A percentile compares a stretch with the other conserved stretches of the same genome.
phyloP scores from a whole-genome alignment of 805 yeast species.

The Priceomyces haplophilus region DNA sequence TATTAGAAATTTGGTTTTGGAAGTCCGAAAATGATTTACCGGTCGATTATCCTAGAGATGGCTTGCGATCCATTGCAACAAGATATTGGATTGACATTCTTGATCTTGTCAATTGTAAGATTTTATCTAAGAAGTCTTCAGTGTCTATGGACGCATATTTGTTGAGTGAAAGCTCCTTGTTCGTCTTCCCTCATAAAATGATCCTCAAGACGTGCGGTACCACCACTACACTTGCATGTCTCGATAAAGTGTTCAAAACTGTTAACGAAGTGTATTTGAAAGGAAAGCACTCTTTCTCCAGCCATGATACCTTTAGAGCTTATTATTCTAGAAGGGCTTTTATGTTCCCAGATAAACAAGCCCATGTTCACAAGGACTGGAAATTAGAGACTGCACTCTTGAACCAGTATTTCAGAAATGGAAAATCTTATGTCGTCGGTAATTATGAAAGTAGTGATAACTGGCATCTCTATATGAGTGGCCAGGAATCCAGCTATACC shows the following conservation, averaged over 20 bases:
- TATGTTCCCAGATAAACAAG: constrained; percentile 87
- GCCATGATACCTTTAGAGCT: constrained; percentile 53
- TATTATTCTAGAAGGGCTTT: constrained; percentile 90
- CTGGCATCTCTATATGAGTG: constrained; percentile 84
- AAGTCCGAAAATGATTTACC: constrained; percentile 44
- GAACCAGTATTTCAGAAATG: constrained; percentile 59
- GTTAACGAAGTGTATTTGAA: constrained; percentile 25
- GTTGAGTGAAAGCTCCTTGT: constrained; percentile 83
- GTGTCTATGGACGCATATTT: constrained; percentile 73
- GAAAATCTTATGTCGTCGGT: constrained; percentile 74
- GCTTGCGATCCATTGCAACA: constrained; percentile 62
- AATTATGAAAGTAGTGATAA: constrained; percentile 71
- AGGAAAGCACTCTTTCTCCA: constrained; percentile 20
- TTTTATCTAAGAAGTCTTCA: constrained; percentile 74
- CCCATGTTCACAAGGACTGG: constrained; percentile 83
- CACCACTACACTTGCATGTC: constrained; percentile 80
- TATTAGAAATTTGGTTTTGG: constrained; percentile 86
- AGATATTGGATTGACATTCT: constrained; percentile 68
- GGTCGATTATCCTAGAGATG: constrained; percentile 35
- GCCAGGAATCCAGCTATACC: constrained; percentile 20
- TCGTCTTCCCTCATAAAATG: constrained; percentile 82
- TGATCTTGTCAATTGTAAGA: constrained; percentile 83
- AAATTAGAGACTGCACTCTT: constrained; percentile 69
- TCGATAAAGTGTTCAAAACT: constrained; percentile 57
- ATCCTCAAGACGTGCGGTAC: constrained; percentile 95